A percentile compares a stretch with the other conserved stretches of the same genome.
Evolutionary conservation across 371 early-diverging fungal genomes (phyloP).

Genomic region (Apophysomyces elegans): DNA sequence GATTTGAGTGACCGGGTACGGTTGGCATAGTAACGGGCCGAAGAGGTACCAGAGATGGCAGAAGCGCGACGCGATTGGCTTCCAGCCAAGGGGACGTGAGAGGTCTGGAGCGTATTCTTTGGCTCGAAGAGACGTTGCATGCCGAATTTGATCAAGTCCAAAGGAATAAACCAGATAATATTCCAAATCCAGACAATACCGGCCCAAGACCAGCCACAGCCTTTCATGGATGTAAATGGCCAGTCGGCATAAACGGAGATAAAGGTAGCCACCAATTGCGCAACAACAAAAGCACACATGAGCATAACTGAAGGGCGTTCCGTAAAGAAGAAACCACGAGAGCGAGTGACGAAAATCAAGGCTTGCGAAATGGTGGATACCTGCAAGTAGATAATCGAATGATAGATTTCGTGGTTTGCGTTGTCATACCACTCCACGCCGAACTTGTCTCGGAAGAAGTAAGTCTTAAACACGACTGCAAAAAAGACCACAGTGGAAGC

Average conservation of each 20-base stretch:
- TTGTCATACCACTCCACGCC: slow-evolving; percentile 36
- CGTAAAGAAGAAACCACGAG: slow-evolving; percentile 52
- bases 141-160: slow-evolving; percentile 71
- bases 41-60: slow-evolving; percentile 48
- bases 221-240: slow-evolving; percentile 56
- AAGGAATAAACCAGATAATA: slow-evolving; percentile 69
- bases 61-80: slow-evolving; percentile 48
- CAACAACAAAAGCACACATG: slow-evolving; percentile 52
- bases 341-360: slow-evolving; percentile 60
- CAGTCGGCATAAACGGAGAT: slow-evolving; percentile 61
- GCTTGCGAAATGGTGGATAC: slow-evolving; percentile 60
- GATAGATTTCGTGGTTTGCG: slow-evolving; percentile 46
- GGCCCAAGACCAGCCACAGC: slow-evolving; percentile 59
- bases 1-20: slow-evolving; percentile 49
- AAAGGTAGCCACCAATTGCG: slow-evolving; percentile 58
- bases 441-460: slow-evolving; percentile 51
- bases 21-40: slow-evolving; percentile 54
- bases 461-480: slow-evolving; percentile 44
- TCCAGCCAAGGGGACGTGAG: slow-evolving; percentile 42
- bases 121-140: slow-evolving; percentile 57
- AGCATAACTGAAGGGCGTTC: slow-evolving; percentile 56
- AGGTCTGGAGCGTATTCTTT: slow-evolving; percentile 13
- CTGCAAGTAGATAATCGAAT: slow-evolving; percentile 58
- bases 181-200: slow-evolving; percentile 69
- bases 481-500: slow-evolving; percentile 59